Conservation (phyloP, 192 early-diverging fungal genomes). For the Gonapodya sp. region DNA sequence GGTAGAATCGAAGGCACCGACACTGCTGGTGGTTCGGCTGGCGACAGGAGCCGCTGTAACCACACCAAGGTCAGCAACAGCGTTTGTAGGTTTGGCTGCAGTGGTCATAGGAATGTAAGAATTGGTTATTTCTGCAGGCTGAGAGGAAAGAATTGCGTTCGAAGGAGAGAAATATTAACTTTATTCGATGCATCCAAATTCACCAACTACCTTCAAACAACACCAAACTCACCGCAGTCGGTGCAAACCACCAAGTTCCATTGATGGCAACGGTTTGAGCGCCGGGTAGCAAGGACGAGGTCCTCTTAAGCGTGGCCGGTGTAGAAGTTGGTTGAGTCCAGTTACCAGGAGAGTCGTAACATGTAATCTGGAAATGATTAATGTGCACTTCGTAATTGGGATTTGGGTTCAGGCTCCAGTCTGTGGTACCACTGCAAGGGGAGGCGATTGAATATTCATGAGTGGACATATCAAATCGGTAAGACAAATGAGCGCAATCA, state of each 20-base stretch:
- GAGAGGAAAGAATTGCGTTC: neutral
- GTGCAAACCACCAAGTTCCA: conserved; percentile 1
- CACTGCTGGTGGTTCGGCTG: neutral
- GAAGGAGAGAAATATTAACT: neutral
- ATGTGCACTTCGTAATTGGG: conserved; percentile 3
- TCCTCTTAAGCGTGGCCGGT: neutral
- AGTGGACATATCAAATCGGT: too few species aligned
- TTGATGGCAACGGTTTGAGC: neutral
- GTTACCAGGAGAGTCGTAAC: neutral
- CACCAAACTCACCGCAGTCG: neutral
- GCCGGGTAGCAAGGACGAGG: neutral
- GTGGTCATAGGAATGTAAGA: neutral
- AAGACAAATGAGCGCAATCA: neutral
- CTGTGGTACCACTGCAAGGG: neutral
- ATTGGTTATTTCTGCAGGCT: neutral
- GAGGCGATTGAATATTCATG: too few species aligned
- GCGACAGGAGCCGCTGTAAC: neutral
- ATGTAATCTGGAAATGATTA: neutral
- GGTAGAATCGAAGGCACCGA: neutral
- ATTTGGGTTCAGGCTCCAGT: neutral
- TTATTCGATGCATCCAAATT: neutral
- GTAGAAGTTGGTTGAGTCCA: neutral
- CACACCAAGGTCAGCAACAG: neutral
- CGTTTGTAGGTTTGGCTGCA: neutral
- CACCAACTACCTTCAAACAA: too few species aligned